Evolutionary conservation across 148 eudicot genomes (phyloP).

Genomic region (Chenopodium suecicum): DNA sequence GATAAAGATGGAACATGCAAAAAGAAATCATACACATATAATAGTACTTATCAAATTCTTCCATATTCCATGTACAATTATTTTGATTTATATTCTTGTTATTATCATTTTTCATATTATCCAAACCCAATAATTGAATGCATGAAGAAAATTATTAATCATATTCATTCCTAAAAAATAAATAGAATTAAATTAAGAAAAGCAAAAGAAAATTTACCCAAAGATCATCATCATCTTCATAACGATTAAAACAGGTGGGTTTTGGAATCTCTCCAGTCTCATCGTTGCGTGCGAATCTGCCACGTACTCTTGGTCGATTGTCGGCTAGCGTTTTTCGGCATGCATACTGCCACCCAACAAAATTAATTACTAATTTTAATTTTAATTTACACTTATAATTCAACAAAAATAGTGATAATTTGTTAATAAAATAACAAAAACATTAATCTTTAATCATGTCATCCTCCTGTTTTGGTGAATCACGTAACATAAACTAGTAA

Average conservation of each 20-base stretch:
- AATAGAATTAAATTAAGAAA: background rate
- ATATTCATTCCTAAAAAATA: too few relatives aligned
- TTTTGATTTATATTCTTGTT: background rate
- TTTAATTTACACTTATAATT: background rate
- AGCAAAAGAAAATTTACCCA: conserved; percentile 46
- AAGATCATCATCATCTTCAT: conserved; percentile 65
- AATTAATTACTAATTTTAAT: too few relatives aligned
- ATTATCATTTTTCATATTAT: background rate
- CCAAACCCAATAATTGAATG: conserved; percentile 11
- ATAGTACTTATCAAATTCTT: background rate
- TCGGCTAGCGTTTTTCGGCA: conserved; percentile 96
- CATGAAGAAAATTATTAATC: background rate
- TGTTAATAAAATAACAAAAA: background rate
- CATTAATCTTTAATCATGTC: too few relatives aligned
- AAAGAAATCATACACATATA: conserved; percentile 7
- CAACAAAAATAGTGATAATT: background rate
- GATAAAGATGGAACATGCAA: conserved; percentile 5
- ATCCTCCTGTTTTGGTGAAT: too few relatives aligned
- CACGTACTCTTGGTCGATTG: conserved; percentile 86
- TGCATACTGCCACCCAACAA: conserved; percentile 57
- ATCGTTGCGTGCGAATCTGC: conserved; percentile 93
- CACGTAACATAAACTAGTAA: background rate
- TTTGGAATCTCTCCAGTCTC: conserved; percentile 67
- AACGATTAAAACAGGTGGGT: conserved; percentile 44
- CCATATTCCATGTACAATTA: background rate